Conservation (phyloP, 352 stramenopile genomes). For the Blastocystis sp. region DNA sequence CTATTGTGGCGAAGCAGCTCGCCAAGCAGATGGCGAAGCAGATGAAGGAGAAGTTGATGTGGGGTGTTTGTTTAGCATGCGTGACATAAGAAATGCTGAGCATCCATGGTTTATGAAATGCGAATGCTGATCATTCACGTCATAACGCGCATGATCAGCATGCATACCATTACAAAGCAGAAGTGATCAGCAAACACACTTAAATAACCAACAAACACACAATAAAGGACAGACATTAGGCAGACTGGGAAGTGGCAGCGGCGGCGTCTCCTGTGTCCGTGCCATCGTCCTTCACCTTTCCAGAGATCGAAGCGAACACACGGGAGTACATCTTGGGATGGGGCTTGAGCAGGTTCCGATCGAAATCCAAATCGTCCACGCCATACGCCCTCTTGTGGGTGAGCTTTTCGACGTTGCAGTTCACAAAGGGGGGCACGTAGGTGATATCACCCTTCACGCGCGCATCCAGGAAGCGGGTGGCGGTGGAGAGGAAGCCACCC, state of each 20-base stretch:
- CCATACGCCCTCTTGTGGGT: not conserved
- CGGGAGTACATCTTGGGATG: slow-evolving; percentile 8
- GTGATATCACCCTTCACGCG: slow-evolving; percentile 32
- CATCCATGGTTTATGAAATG: too few relatives aligned
- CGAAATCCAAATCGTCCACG: slow-evolving; percentile 47
- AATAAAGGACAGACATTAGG: slow-evolving; percentile 9
- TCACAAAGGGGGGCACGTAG: slow-evolving; percentile 30
- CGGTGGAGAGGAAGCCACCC: slow-evolving; percentile 41
- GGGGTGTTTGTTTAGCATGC: not conserved
- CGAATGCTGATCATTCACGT: too few relatives aligned
- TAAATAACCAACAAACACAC: not conserved
- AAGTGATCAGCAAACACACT: too few relatives aligned
- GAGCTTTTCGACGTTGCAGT: slow-evolving; percentile 52
- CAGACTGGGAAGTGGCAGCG: not conserved
- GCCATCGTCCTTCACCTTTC: slow-evolving; percentile 34
- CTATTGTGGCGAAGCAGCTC: not conserved
- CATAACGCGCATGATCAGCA: too few relatives aligned
- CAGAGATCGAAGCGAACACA: slow-evolving; percentile 57
- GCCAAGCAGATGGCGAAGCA: not conserved
- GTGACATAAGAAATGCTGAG: too few relatives aligned
- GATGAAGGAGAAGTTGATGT: slow-evolving; percentile 12
- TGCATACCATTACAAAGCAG: too few relatives aligned
- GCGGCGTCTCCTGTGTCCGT: not conserved
- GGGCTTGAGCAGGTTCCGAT: slow-evolving; percentile 4
- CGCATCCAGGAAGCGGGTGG: slow-evolving; percentile 31